These are phyloP conservation scores for Glycine soja DNA, from an alignment of 306 rosid genomes.

Conservation along the genomic window DNA sequence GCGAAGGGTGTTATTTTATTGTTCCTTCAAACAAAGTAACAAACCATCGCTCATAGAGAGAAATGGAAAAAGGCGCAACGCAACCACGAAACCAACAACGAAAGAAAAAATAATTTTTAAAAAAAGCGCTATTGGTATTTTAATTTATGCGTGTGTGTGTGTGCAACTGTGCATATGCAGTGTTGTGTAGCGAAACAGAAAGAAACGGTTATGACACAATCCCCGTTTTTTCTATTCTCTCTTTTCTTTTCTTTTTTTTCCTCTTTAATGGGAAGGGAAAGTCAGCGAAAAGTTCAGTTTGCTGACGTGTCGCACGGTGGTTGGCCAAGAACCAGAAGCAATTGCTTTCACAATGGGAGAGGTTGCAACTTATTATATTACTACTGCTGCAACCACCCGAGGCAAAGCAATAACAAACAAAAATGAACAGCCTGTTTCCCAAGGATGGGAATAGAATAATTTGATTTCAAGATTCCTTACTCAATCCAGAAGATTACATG, in stretches of 20 bases:
- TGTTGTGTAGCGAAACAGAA: conserved; percentile 7
- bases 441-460: not conserved
- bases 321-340: conserved; percentile 42
- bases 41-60: conserved; percentile 55
- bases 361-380: too few species aligned
- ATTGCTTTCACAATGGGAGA: too few species aligned
- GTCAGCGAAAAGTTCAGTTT: conserved; percentile 1
- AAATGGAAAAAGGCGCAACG: conserved; percentile 15
- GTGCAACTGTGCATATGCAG: not conserved
- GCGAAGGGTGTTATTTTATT: conserved; percentile 62
- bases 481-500: not conserved
- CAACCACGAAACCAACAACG: conserved; percentile 3
- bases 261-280: not conserved
- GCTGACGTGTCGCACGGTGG: conserved; percentile 40
- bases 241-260: too few species aligned
- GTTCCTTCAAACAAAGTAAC: conserved; percentile 42
- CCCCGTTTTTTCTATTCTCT: too few species aligned
- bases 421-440: conserved; percentile 38
- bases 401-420: conserved; percentile 25
- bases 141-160: too few species aligned
- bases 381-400: conserved; percentile 28
- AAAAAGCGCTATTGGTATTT: not conserved
- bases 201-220: conserved; percentile 39
- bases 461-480: not conserved
- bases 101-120: not conserved